Evolutionary conservation across 768 basidiomycete species (phyloP), one percentile per base, ranked within the genome.

Genomic region (Dendrothele bispora): DNA sequence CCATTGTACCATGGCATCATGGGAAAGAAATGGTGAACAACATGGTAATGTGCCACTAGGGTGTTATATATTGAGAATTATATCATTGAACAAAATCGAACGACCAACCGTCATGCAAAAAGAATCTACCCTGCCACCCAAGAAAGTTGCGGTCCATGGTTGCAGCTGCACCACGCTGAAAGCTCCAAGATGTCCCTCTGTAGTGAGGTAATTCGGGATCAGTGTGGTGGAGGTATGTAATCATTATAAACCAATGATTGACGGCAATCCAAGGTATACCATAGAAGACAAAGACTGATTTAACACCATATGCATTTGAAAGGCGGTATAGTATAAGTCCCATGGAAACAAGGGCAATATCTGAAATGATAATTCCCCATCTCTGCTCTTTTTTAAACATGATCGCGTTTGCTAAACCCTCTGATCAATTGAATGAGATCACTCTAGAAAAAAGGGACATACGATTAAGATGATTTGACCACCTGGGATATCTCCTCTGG

Each of bases 61-160:
- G 10, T 32, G n/a, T 32, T 10, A 32, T 32, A n/a, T 32, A 18
- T 25, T 18, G 12, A 3, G 15, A 26, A 64, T 72, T 40, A 57
- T 74, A 76, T 55, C 83, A 82, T 54, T 83, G 82, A 35, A 82
- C 65, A 47, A 83, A 80, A 59, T 85, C 82, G 55, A 68, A 81
- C 55, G 82, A 80, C 2, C 79, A 77, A n/a, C 83, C 78, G 53
- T 80, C 77, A 55, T 83, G 82, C 18, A 84, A 66, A 69, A 83
- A 83, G 68, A 83, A 83, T 17, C 77, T 71, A 3, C 82, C 82
- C 60, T 79, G 76, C 80, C 79, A 82, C 8, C 82, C 82, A 11
- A 84, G 66, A 59, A 83, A 74, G 49, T 71, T 54, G 25, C 80
- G 65, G 60, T 84, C 82, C 18, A 83, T 70, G 1, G 82, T 83